phyloP scores from a whole-genome alignment of 164 flowering plant genomes.

The Berberis vulgaris region DNA sequence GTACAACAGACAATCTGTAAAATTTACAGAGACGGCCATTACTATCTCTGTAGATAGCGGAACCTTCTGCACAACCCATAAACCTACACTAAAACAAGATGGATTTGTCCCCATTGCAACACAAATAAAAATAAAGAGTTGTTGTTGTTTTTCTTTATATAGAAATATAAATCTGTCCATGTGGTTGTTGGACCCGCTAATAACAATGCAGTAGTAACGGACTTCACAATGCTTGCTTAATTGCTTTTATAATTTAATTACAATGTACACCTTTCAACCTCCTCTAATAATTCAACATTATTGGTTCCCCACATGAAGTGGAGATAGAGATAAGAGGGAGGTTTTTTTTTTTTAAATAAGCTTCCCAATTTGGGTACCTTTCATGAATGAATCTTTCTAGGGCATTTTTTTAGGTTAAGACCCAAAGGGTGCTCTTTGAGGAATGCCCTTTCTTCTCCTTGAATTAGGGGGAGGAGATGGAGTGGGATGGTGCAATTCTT shows the following conservation, averaged over 20 bases:
- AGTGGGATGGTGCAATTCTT: constrained; percentile 46
- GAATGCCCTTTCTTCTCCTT: constrained; percentile 88
- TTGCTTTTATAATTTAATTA: constrained; percentile 6
- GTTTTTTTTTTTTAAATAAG: background rate
- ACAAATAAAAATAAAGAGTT: background rate
- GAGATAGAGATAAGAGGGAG: background rate
- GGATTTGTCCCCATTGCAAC: background rate
- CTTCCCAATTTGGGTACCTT: background rate
- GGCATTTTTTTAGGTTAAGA: constrained; percentile 18
- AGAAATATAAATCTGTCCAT: constrained; percentile 2
- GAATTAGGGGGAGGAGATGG: constrained; percentile 51
- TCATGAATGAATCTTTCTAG: background rate
- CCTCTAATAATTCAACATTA: constrained; percentile 23
- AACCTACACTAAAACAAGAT: too few relatives aligned
- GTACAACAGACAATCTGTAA: too few relatives aligned
- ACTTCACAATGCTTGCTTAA: constrained; percentile 11
- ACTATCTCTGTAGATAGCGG: too few relatives aligned
- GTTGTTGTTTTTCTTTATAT: background rate
- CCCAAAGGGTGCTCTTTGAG: constrained; percentile 85
- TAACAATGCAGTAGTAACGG: constrained; percentile 4
- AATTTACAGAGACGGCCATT: too few relatives aligned
- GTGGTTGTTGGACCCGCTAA: constrained; percentile 14
- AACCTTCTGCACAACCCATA: too few relatives aligned
- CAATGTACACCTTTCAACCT: constrained; percentile 22
- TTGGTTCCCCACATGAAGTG: constrained; percentile 7